Base-by-base conservation (phyloP, 2,329 filamentous ascomycete species). In the Xylaria sp. region DNA sequence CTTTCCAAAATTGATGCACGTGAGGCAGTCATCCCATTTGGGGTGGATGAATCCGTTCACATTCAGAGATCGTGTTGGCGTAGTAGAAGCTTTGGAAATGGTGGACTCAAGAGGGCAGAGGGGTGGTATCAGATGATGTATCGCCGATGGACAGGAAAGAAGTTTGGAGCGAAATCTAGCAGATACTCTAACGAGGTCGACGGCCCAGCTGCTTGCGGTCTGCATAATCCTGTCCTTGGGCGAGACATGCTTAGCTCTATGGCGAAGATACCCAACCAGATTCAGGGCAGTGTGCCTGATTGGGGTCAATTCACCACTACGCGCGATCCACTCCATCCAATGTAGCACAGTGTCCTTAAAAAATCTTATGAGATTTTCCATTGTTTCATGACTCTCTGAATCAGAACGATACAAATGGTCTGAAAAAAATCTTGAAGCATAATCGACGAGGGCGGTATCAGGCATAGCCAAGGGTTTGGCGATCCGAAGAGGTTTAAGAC, bases 301-400 rank as follows among this genome's bases (percentile, higher is more conserved):
- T 20, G 62, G 44, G 34, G 68, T 62, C 12, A 81, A 60, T 20
- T 75, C 65, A 9, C 73, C 69, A 10, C 52, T 63, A n/a, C 62
- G 68, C 3, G 78, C 77, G 23, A 78, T 66, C 32, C 76, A 51
- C 58, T 80, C 79, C 13, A 81, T 74, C 80, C 78, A 80, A 3
- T 70, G 70, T 15, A 80, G 72, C 9, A 80, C 72, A 44, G 72
- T 76, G 25, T 69, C 57, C 80, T 91, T 23, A 84, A 91, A 74
- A 86, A 93, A 80, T 85, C 88, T 9, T 81, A 90, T 18, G 83
- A 90, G 69, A 78, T 91, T 44, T 86, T 91, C 71, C 87, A 89
- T 76, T 15, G 76, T 56, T 1, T 50, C 55, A 51, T 73, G 59
- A 28, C 75, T 69, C 15, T 70, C 50, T 3, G 74, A 70, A 15